phyloP scores from a whole-genome alignment of 1,284 basidiomycete genomes.

The Coniferiporia weirii region DNA sequence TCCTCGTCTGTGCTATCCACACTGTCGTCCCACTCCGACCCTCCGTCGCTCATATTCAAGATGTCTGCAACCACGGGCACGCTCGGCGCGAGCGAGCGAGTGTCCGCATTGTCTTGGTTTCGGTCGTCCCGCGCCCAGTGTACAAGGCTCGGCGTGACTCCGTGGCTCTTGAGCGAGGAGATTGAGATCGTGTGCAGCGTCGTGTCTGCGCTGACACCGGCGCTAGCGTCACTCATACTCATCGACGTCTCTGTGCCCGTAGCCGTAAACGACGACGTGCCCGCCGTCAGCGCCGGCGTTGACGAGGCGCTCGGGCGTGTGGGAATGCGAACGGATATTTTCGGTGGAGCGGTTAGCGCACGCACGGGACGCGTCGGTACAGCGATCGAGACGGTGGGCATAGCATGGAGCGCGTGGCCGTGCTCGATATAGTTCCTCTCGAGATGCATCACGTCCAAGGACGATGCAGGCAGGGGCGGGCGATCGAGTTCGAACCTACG shows the following conservation, averaged over 20 bases:
- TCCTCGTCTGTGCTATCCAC: conserved; percentile 1
- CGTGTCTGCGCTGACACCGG: neutral
- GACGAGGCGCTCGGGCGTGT: neutral
- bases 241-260: neutral
- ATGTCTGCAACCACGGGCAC: neutral
- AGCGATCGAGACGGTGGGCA: neutral
- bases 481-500: conserved; percentile 57
- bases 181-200: conserved; percentile 10
- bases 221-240: no score
- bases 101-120: neutral
- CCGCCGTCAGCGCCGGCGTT: conserved; percentile 9
- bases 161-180: conserved; percentile 10
- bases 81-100: neutral
- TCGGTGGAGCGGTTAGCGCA: conserved; percentile 13
- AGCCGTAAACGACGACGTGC: neutral
- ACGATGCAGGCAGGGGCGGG: conserved; percentile 32
- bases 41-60: neutral
- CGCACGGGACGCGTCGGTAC: neutral
- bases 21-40: neutral
- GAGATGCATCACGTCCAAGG: neutral
- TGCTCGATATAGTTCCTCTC: neutral
- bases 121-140: neutral
- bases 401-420: neutral
- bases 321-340: conserved; percentile 11
- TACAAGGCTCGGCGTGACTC: neutral